Conservation (phyloP, 140 eudicot species). For the Senecio squalidus region DNA sequence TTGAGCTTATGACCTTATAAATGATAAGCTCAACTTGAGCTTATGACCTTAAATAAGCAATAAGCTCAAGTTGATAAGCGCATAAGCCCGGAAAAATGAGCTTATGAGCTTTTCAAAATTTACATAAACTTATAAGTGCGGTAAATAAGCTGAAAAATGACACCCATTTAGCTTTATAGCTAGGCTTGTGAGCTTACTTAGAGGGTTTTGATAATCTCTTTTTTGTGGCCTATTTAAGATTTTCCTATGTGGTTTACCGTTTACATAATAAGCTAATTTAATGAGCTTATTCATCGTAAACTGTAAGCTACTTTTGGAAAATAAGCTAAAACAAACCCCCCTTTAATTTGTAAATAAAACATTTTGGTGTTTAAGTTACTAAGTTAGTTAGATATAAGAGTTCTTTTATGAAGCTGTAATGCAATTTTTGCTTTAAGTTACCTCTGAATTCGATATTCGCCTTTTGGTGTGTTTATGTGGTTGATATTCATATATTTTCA, state of each 20-base stretch:
- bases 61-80: not conserved
- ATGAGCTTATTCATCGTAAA: too few species aligned
- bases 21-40: not conserved
- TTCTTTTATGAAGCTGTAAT: not conserved
- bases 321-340: not conserved
- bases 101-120: not conserved
- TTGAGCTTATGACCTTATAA: too few species aligned
- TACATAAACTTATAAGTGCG: not conserved
- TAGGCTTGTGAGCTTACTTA: too few species aligned
- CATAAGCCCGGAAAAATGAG: not conserved
- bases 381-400: not conserved
- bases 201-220: too few species aligned
- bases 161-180: too few species aligned
- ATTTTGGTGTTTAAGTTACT: not conserved
- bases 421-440: too few species aligned
- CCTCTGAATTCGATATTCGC: too few species aligned
- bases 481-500: not conserved
- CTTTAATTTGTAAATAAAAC: not conserved
- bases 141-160: too few species aligned
- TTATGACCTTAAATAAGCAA: not conserved
- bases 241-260: too few species aligned
- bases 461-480: constrained; percentile 2
- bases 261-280: too few species aligned
- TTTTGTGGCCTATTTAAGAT: too few species aligned
- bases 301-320: too few species aligned